A percentile compares a stretch with the other conserved stretches of the same genome.
phyloP scores from a whole-genome alignment of 2,329 filamentous ascomycete species.

The Aspergillus brasiliensis region DNA sequence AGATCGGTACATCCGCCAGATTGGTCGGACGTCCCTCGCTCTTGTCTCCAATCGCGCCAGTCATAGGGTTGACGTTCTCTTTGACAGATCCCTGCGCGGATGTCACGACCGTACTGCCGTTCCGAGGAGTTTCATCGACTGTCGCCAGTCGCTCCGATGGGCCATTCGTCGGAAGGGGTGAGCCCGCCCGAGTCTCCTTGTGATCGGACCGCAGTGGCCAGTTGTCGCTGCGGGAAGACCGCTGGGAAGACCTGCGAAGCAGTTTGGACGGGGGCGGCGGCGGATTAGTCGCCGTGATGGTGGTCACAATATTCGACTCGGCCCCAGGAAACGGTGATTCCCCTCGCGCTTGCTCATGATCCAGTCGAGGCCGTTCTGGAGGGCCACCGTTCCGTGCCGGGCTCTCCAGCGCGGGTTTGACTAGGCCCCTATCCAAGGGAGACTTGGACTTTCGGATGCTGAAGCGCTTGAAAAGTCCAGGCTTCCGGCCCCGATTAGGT shows the following conservation, averaged over 20 bases:
- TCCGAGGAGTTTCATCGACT: slow-evolving; percentile 17
- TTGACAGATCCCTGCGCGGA: not conserved
- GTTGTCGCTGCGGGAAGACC: slow-evolving; percentile 17
- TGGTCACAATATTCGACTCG: slow-evolving; percentile 20
- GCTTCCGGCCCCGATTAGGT: slow-evolving; percentile 31
- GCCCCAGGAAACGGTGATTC: slow-evolving; percentile 16
- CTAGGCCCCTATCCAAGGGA: slow-evolving; percentile 20
- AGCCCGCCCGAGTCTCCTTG: slow-evolving; percentile 2
- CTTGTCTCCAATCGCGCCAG: not conserved
- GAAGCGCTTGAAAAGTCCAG: slow-evolving; percentile 36
- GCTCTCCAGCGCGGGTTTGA: slow-evolving; percentile 56
- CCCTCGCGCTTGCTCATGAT: slow-evolving; percentile 22
- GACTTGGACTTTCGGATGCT: slow-evolving; percentile 32
- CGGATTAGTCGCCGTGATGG: slow-evolving; percentile 22
- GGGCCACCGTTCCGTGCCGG: slow-evolving; percentile 28
- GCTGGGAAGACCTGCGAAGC: slow-evolving; percentile 31
- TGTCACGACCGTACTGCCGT: slow-evolving; percentile 5
- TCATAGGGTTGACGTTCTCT: slow-evolving; percentile 3
- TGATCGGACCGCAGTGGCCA: slow-evolving; percentile 30
- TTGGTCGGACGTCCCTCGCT: not conserved
- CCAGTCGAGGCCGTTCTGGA: slow-evolving; percentile 18
- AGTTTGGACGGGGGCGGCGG: slow-evolving; percentile 28
- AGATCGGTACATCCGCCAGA: slow-evolving; percentile 36
- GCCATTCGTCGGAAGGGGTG: not conserved
- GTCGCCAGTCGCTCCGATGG: slow-evolving; percentile 12